Base-by-base conservation (phyloP, 257 asterid species). In the Rubia yunnanensis region DNA sequence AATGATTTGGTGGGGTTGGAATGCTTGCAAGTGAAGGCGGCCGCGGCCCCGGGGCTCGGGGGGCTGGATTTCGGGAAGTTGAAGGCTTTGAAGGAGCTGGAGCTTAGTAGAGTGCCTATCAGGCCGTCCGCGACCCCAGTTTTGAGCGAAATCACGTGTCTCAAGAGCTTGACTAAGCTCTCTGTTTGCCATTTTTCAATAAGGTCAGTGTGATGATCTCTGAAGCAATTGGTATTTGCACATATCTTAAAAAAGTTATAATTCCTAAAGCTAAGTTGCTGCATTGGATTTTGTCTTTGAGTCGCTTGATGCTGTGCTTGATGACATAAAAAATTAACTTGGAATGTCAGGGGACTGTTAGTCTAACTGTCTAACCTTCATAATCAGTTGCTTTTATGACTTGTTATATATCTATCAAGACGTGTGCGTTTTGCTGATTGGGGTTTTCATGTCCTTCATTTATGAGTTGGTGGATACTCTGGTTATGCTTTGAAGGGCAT, bases 141-240 rank as follows among this genome's bases (percentile, higher is more conserved):
- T 76, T 76, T 92, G 80, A 82, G 85, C 53, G 95, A 84, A 72
- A 77, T 92, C 67, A 77, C 88, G 26, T 92, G 85, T 61, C 89
- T 89, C 30, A 83, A 80, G 72, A 63, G 88, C 77, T 81, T 92
- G 80, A 92, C 91, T 5, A 89, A 80, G 83, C 94, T 92, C 62
- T 83, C 96, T 50, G 78, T 92, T 56, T 89, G 99, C 65, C 96
- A 89, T 77, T 92, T 92, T 76, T 89, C 97, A 17, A 87, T 92
- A 59, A 84, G 99, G 99, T 89, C 35, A 49, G 76, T 76, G 58
- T 57, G 17, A 8, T 35, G 24, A 7, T n/a, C 27, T 23, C 31
- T 26, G 11, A 5, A 32, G 8, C 28, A 8, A 2, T 46, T 26
- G 53, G 35, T 28, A 15, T 10, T n/a, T 48, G 24, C 10, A 0